Conservation (phyloP, 73 alveolate genomes). For the Breviolum minutum region DNA sequence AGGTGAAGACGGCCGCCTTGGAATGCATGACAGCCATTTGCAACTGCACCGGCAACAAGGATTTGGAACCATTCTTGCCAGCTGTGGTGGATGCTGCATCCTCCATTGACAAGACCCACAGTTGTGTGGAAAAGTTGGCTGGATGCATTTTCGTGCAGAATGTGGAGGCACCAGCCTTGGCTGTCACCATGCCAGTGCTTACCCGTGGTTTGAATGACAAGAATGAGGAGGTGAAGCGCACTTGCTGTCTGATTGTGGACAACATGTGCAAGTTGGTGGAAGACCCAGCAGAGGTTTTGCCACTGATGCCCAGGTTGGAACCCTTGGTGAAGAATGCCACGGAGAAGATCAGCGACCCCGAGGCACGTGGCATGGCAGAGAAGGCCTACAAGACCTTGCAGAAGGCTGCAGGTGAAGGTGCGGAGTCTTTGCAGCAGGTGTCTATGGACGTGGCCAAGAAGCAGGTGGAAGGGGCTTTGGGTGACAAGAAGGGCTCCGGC, state of each 20-base stretch:
- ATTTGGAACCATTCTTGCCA: constrained; percentile 85
- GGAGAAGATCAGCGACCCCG: constrained; percentile 83
- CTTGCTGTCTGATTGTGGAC: constrained; percentile 95
- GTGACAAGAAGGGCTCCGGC: constrained; percentile 9
- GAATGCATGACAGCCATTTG: constrained; percentile 88
- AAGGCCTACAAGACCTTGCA: constrained; percentile 85
- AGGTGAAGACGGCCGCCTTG: constrained; percentile 82
- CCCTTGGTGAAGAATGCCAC: constrained; percentile 77
- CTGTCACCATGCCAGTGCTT: constrained; percentile 81
- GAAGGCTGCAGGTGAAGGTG: constrained; percentile 87
- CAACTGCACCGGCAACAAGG: constrained; percentile 92
- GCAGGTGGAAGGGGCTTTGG: constrained; percentile 23
- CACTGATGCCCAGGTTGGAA: constrained; percentile 69
- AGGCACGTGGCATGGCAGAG: constrained; percentile 71
- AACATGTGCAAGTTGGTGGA: constrained; percentile 94
- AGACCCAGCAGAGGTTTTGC: constrained; percentile 76
- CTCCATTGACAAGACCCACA: constrained; percentile 90
- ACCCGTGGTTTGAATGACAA: constrained; percentile 79
- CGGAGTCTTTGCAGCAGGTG: constrained; percentile 65
- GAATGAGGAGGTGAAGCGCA: constrained; percentile 94
- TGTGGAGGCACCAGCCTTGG: constrained; percentile 92
- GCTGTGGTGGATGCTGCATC: constrained; percentile 90
- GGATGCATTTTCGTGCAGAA: constrained; percentile 93
- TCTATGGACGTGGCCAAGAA: constrained; percentile 32
- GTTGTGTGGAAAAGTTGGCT: constrained; percentile 69